phyloP scores from a whole-genome alignment of 148 eudicot genomes.

The Diospyros kaki region DNA sequence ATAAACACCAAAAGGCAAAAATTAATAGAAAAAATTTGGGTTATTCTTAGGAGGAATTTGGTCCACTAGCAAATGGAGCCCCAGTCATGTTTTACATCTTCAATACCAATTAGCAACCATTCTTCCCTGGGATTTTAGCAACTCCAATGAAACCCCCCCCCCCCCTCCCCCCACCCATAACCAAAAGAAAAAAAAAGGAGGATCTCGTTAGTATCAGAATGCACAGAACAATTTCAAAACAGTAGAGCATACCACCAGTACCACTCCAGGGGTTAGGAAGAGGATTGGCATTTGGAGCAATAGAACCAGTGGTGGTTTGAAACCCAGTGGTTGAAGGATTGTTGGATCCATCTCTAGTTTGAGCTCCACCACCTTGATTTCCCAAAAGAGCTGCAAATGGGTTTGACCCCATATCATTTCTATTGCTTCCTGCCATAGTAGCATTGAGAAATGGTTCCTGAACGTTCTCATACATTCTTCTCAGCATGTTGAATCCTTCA shows the following conservation, averaged over 20 bases:
- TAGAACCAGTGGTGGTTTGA: slow-evolving; percentile 44
- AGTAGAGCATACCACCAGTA: slow-evolving; percentile 51
- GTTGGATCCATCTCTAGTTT: slow-evolving; percentile 51
- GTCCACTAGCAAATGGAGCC: too few relatives aligned
- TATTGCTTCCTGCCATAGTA: slow-evolving; percentile 63
- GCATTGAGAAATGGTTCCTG: slow-evolving; percentile 97
- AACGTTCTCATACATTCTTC: slow-evolving; percentile 99
- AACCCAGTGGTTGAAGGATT: slow-evolving; percentile 62
- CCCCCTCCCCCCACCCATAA: neutral
- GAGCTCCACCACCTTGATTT: slow-evolving; percentile 59
- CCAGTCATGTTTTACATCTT: too few relatives aligned
- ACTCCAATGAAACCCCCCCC: too few relatives aligned
- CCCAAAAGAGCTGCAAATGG: slow-evolving; percentile 93
- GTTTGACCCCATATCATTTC: slow-evolving; percentile 54
- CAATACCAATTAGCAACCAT: too few relatives aligned
- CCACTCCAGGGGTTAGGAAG: slow-evolving; percentile 90
- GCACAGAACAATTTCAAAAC: neutral
- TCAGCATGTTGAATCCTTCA: slow-evolving; percentile 96
- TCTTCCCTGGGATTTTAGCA: too few relatives aligned
- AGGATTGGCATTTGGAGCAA: slow-evolving; percentile 73
- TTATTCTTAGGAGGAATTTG: too few relatives aligned
- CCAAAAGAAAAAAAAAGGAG: slow-evolving; percentile 3
- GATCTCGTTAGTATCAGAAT: neutral
- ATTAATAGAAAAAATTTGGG: too few relatives aligned
- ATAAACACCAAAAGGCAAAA: neutral